A percentile compares a stretch with the other conserved stretches of the same genome.
phyloP scores from a whole-genome alignment of 1,284 basidiomycete species.

The Macrocystidia cucumis region DNA sequence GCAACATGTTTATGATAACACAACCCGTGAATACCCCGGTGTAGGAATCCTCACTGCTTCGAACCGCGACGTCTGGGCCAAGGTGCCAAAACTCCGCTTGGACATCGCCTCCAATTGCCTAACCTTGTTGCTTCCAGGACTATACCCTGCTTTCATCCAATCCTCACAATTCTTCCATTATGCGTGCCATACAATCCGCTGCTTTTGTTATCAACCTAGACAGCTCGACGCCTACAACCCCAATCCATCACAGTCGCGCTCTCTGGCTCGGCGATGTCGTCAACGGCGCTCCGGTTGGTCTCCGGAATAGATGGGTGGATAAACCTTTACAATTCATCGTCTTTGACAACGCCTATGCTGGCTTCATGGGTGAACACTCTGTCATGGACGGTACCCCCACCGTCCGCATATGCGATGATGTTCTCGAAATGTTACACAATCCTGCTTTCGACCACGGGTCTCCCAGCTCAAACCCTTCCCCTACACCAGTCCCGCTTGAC shows the following conservation, averaged over 20 bases:
- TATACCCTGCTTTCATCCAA: slow-evolving; percentile 51
- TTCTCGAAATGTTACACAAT: slow-evolving; percentile 57
- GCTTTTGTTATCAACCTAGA: slow-evolving; percentile 83
- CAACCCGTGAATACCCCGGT: slow-evolving; percentile 53
- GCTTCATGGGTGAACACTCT: slow-evolving; percentile 88
- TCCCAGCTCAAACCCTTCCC: slow-evolving; percentile 14
- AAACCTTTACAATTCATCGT: slow-evolving; percentile 82
- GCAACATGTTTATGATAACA: slow-evolving; percentile 64
- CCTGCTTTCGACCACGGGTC: slow-evolving; percentile 51
- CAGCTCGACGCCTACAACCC: slow-evolving; percentile 40
- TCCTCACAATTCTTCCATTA: slow-evolving; percentile 51
- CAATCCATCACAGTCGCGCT: slow-evolving; percentile 53
- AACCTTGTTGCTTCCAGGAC: slow-evolving; percentile 33
- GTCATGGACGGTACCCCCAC: slow-evolving; percentile 78
- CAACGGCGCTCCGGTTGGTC: slow-evolving; percentile 37
- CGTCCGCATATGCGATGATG: slow-evolving; percentile 59
- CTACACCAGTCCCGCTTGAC: slow-evolving; percentile 39
- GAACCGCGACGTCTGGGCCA: slow-evolving; percentile 81
- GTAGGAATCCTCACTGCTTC: slow-evolving; percentile 74
- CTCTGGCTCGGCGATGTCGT: slow-evolving; percentile 69
- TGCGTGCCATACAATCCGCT: slow-evolving; percentile 73
- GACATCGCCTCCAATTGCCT: background rate
- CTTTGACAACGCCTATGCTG: slow-evolving; percentile 73
- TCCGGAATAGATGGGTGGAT: slow-evolving; percentile 75
- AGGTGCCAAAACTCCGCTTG: slow-evolving; percentile 30